phyloP scores from a whole-genome alignment of 2,329 filamentous ascomycete genomes.

The Trichoderma endophyticum region DNA sequence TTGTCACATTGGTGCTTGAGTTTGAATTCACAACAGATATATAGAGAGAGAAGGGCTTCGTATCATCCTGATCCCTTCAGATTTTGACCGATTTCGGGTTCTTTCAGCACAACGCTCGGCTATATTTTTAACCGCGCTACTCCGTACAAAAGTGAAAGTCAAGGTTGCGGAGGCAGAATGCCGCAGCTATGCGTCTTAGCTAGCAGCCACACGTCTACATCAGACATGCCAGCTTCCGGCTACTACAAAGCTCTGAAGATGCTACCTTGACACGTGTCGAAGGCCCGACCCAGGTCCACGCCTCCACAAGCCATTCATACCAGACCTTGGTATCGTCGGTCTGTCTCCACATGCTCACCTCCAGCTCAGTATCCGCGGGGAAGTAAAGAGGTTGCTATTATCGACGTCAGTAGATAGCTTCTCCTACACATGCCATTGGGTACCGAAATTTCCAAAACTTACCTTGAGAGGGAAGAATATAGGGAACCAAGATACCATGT shows the following conservation, averaged over 20 bases:
- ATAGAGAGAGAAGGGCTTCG: background rate
- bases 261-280: constrained; percentile 62
- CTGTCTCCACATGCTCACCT: constrained; percentile 92
- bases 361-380: constrained; percentile 78
- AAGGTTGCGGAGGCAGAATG: background rate
- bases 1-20: background rate
- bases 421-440: background rate
- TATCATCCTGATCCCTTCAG: background rate
- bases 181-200: background rate
- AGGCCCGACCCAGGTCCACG: constrained; percentile 64
- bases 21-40: background rate
- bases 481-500: constrained; percentile 99
- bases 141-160: no score
- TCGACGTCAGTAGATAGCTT: constrained; percentile 17
- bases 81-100: background rate
- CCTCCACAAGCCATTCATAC: constrained; percentile 98
- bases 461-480: constrained; percentile 97
- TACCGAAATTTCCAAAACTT: constrained; percentile 30
- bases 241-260: constrained; percentile 64
- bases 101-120: constrained; percentile 1
- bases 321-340: constrained; percentile 95
- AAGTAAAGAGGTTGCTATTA: constrained; percentile 76
- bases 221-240: constrained; percentile 65
- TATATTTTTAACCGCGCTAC: constrained; percentile 9
- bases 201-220: constrained; percentile 48